Conservation (phyloP, 768 basidiomycete genomes). For the Cystobasidiopsis lactophilus region DNA sequence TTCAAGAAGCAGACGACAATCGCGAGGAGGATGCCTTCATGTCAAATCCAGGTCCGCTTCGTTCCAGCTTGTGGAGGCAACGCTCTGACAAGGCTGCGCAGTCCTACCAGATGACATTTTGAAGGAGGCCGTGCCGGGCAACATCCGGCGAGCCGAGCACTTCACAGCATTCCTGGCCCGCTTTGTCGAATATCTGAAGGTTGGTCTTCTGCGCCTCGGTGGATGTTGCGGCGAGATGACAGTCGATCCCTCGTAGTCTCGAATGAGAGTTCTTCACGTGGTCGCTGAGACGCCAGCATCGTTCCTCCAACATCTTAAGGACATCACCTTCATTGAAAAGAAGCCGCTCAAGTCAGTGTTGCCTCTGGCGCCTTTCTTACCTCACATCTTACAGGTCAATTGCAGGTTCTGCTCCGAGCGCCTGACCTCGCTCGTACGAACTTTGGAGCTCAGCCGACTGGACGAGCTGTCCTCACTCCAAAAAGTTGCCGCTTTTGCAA, state of each 20-base stretch:
- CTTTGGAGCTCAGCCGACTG: constrained; percentile 62
- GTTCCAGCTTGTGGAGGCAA: background rate
- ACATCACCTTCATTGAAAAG: constrained; percentile 93
- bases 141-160: constrained; percentile 95
- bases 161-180: constrained; percentile 95
- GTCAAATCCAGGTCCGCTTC: constrained; percentile 50
- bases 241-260: constrained; percentile 43
- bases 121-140: constrained; percentile 87
- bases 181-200: constrained; percentile 97
- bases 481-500: constrained; percentile 89
- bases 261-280: constrained; percentile 97
- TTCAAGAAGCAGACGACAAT: constrained; percentile 47
- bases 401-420: constrained; percentile 86
- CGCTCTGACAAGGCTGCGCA: constrained; percentile 21
- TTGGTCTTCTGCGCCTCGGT: constrained; percentile 21
- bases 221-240: no score
- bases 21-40: constrained; percentile 54
- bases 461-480: constrained; percentile 84
- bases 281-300: constrained; percentile 95
- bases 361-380: background rate
- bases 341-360: constrained; percentile 55
- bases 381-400: constrained; percentile 1
- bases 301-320: constrained; percentile 91
- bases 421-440: constrained; percentile 76
- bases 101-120: constrained; percentile 85